These are phyloP conservation scores for Fusarium zealandicum DNA, from an alignment of 2,329 filamentous ascomycete genomes.

Conservation along the genomic window DNA sequence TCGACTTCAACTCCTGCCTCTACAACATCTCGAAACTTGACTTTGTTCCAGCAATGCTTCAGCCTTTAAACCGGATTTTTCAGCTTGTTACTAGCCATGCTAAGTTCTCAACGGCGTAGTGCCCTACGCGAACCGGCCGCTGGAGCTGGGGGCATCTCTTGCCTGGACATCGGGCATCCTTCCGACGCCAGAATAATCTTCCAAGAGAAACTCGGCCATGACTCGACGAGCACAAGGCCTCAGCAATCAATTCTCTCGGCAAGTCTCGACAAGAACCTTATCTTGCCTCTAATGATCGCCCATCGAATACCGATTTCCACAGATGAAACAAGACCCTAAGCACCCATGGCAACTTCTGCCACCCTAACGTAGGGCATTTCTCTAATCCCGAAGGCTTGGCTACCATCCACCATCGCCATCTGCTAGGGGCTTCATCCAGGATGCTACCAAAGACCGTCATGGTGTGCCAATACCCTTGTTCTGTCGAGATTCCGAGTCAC, in stretches of 20 bases:
- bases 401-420: slow-evolving; percentile 18
- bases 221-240: neutral
- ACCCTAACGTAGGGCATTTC: slow-evolving; percentile 27
- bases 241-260: neutral
- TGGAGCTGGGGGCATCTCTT: neutral
- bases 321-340: slow-evolving; percentile 32
- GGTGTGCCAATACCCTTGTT: slow-evolving; percentile 29
- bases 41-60: slow-evolving; percentile 58
- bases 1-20: slow-evolving; percentile 35
- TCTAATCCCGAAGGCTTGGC: slow-evolving; percentile 21
- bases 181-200: neutral
- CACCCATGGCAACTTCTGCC: slow-evolving; percentile 5
- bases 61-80: slow-evolving; percentile 36
- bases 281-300: slow-evolving; percentile 3
- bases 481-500: slow-evolving; percentile 22
- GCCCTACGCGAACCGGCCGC: neutral
- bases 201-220: neutral
- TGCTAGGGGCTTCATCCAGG: slow-evolving; percentile 25
- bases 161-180: neutral
- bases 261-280: slow-evolving; percentile 4
- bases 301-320: slow-evolving; percentile 16
- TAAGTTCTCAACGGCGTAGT: neutral
- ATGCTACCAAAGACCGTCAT: slow-evolving; percentile 33
- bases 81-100: slow-evolving; percentile 6
- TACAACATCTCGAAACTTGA: slow-evolving; percentile 51